These are phyloP conservation scores for Posidonia oceanica DNA, from an alignment of 116 monocot genomes.

Conservation along the genomic window DNA sequence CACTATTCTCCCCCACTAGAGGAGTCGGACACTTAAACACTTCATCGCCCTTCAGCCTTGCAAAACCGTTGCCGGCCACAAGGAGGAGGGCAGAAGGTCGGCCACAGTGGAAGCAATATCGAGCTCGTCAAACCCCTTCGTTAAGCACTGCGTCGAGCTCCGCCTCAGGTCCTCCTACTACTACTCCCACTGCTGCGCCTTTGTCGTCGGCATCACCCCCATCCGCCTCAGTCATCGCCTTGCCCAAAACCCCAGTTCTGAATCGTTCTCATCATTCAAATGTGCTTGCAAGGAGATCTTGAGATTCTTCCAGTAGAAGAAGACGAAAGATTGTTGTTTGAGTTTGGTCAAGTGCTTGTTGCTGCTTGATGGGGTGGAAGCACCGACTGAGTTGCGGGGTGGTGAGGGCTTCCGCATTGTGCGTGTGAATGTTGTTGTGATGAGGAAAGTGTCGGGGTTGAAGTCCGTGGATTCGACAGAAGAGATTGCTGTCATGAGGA, in stretches of 20 bases:
- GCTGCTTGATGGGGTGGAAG: constrained; percentile 48
- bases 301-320: constrained; percentile 4
- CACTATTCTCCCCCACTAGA: too few relatives aligned
- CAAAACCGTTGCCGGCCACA: too few relatives aligned
- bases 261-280: neutral
- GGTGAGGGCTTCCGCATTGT: constrained; percentile 23
- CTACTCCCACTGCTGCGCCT: constrained; percentile 33
- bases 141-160: constrained; percentile 98
- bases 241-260: neutral
- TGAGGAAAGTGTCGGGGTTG: constrained; percentile 87
- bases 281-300: constrained; percentile 3
- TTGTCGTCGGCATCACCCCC: constrained; percentile 78
- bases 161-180: constrained; percentile 80
- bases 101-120: constrained; percentile 7
- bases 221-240: constrained; percentile 23
- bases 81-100: too few relatives aligned
- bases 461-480: constrained; percentile 60
- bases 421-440: constrained; percentile 55
- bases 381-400: constrained; percentile 7
- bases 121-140: constrained; percentile 80
- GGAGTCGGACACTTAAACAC: too few relatives aligned
- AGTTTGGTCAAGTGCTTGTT: constrained; percentile 44
- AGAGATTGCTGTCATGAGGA: constrained; percentile 67
- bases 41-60: too few relatives aligned
- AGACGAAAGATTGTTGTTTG: neutral